These are phyloP conservation scores for Pinus tabuliformis DNA, from an alignment of 75 land plant species.

Conservation along the genomic window DNA sequence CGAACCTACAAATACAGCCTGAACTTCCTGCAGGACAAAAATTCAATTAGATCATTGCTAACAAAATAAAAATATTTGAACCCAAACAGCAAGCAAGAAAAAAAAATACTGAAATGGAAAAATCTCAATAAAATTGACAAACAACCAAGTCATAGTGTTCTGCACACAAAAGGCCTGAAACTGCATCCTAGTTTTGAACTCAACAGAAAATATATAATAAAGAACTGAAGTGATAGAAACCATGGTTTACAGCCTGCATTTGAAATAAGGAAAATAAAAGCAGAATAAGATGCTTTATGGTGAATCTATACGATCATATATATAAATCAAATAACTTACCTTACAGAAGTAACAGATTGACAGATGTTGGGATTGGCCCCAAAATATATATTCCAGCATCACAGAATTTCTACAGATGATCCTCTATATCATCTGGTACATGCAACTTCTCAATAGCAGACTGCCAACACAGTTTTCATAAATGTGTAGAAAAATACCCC, in stretches of 20 bases:
- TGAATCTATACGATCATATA: background rate
- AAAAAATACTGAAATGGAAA: background rate
- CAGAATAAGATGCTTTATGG: background rate
- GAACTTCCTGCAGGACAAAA: background rate
- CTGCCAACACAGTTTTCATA: slow-evolving; percentile 20
- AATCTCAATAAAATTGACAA: background rate
- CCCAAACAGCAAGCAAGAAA: background rate
- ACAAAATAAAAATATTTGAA: no score
- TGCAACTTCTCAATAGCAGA: slow-evolving; percentile 65
- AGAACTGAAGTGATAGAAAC: background rate
- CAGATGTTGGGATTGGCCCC: background rate
- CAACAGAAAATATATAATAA: background rate
- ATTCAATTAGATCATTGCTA: background rate
- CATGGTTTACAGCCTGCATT: background rate
- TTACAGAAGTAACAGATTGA: background rate
- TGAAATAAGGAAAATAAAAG: background rate
- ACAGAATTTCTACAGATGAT: slow-evolving; percentile 13
- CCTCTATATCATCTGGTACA: slow-evolving; percentile 65
- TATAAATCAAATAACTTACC: background rate
- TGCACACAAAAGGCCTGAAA: background rate
- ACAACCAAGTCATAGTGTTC: background rate
- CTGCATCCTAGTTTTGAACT: background rate
- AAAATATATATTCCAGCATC: background rate
- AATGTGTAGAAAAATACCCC: background rate
- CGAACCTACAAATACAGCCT: background rate